Evolutionary conservation across 1,284 basidiomycete genomes (phyloP).

Genomic region (Irpex rosettiformis): DNA sequence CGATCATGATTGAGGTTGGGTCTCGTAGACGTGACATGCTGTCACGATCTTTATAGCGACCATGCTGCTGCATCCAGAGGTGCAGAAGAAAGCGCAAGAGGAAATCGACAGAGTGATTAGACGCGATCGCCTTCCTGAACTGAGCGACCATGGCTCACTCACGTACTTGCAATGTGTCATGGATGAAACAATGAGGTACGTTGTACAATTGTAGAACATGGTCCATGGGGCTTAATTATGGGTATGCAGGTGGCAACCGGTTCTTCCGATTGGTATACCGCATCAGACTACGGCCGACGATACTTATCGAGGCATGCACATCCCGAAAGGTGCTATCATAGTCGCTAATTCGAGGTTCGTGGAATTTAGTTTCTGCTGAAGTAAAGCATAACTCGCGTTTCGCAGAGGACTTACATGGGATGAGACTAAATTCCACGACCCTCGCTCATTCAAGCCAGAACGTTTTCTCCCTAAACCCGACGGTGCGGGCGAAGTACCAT

Average conservation of each 20-base stretch:
- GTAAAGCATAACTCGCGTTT: background rate
- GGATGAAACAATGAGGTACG: constrained; percentile 12
- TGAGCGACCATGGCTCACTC: constrained; percentile 13
- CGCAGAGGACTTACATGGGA: constrained; percentile 10
- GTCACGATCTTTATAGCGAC: constrained; percentile 12
- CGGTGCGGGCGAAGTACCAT: background rate
- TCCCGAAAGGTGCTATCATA: constrained; percentile 10
- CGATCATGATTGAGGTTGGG: no score
- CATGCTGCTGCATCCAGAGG: constrained; percentile 16
- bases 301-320: constrained; percentile 8
- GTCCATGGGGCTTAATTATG: no score
- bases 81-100: constrained; percentile 11
- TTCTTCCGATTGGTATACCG: constrained; percentile 1
- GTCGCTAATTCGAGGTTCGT: constrained; percentile 8
- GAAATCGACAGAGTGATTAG: constrained; percentile 16
- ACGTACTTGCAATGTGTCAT: constrained; percentile 15
- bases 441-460: constrained; percentile 18
- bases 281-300: constrained; percentile 4
- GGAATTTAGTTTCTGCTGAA: background rate
- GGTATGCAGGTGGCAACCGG: constrained; percentile 9
- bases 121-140: constrained; percentile 14
- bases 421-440: constrained; percentile 15
- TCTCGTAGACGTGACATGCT: constrained; percentile 5
- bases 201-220: background rate
- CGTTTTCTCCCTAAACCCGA: constrained; percentile 9